A percentile compares a stretch with the other conserved stretches of the same genome.
phyloP scores from a whole-genome alignment of 805 yeast species.

The Jamesozyma jinghongensis region DNA sequence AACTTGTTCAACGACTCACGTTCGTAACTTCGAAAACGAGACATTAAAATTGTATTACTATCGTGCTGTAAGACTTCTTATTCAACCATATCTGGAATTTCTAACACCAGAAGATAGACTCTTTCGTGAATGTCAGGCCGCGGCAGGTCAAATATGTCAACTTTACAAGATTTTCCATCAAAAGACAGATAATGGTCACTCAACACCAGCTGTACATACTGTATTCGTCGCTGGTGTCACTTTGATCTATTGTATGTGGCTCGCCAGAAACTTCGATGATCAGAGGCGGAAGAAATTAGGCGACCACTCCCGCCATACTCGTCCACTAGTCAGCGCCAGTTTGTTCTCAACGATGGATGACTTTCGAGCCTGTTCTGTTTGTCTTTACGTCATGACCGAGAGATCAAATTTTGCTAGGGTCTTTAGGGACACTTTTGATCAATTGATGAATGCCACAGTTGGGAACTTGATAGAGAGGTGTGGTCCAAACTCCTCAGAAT shows the following conservation, averaged over 20 bases:
- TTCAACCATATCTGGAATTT: slow-evolving; percentile 58
- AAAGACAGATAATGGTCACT: slow-evolving; percentile 52
- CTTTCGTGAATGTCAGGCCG: slow-evolving; percentile 59
- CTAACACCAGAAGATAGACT: slow-evolving; percentile 52
- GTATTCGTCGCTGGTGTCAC: slow-evolving; percentile 64
- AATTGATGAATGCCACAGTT: slow-evolving; percentile 53
- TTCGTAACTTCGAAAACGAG: slow-evolving; percentile 45
- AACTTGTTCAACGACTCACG: slow-evolving; percentile 35
- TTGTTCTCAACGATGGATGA: slow-evolving; percentile 51
- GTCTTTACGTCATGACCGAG: slow-evolving; percentile 60
- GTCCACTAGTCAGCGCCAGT: slow-evolving; percentile 49
- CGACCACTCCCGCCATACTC: slow-evolving; percentile 49
- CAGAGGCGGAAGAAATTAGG: slow-evolving; percentile 44
- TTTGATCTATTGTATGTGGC: slow-evolving; percentile 55
- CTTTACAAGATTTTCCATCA: slow-evolving; percentile 54
- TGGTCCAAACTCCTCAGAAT: slow-evolving; percentile 53
- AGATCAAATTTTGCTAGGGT: slow-evolving; percentile 52
- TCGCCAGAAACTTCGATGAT: slow-evolving; percentile 55
- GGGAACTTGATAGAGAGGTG: slow-evolving; percentile 53
- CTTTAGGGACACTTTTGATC: slow-evolving; percentile 61
- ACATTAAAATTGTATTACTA: slow-evolving; percentile 50
- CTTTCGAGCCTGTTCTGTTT: slow-evolving; percentile 56
- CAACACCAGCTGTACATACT: slow-evolving; percentile 57
- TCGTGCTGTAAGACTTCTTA: slow-evolving; percentile 47
- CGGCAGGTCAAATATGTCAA: slow-evolving; percentile 62